Evolutionary conservation across 169 alveolate genomes (phyloP).

Genomic region (Plasmodium knowlesi): DNA sequence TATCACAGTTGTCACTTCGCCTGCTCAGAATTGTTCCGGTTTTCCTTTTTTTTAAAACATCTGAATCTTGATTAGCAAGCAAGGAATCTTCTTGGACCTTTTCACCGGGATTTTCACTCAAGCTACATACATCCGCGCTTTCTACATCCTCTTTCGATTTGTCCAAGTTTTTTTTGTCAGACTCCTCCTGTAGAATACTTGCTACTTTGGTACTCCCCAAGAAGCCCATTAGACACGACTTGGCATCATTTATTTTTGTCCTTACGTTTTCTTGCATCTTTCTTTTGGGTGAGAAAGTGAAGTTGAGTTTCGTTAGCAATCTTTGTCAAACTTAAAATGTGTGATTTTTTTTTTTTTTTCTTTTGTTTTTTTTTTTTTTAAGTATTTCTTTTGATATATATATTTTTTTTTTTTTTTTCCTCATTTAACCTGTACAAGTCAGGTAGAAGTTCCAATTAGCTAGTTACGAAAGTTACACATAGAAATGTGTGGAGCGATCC

Average conservation of each 20-base stretch:
- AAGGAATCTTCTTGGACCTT: not conserved
- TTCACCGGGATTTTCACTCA: not conserved
- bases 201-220: not conserved
- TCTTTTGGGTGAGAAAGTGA: not conserved
- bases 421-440: not conserved
- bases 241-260: constrained; percentile 17
- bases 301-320: not conserved
- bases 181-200: constrained; percentile 9
- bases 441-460: not conserved
- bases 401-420: not conserved
- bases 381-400: not conserved
- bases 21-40: constrained; percentile 27
- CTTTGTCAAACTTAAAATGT: not conserved
- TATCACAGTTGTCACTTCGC: not conserved
- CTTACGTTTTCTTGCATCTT: constrained; percentile 24
- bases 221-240: constrained; percentile 27
- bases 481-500: not conserved
- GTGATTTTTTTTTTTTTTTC: not conserved
- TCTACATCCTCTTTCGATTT: not conserved
- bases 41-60: constrained; percentile 32
- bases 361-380: not conserved
- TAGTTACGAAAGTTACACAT: not conserved
- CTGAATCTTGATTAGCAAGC: constrained; percentile 6
- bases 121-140: not conserved
- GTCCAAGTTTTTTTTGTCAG: not conserved